Evolutionary conservation across 352 stramenopile genomes (phyloP).

Genomic region (Ochromonadaceae sp.): DNA sequence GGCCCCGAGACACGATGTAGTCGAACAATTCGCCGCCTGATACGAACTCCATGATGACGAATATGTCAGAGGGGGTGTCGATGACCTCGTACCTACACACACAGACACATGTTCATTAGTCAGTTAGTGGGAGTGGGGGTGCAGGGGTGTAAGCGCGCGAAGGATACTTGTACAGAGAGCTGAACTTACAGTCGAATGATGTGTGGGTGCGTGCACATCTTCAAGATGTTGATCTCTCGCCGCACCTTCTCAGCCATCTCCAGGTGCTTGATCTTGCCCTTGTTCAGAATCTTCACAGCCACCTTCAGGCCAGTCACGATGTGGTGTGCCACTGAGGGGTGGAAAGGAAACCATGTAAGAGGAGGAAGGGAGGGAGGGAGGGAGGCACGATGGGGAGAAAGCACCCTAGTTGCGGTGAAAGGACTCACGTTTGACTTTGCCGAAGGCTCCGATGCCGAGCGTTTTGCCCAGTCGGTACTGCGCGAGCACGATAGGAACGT

Average conservation of each 20-base stretch:
- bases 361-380: background rate
- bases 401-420: background rate
- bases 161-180: too few relatives aligned
- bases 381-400: background rate
- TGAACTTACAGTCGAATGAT: slow-evolving; percentile 92
- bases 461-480: slow-evolving; percentile 96
- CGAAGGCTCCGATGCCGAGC: slow-evolving; percentile 97
- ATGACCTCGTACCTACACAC: slow-evolving; percentile 80
- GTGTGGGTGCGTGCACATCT: slow-evolving; percentile 95
- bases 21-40: slow-evolving; percentile 85
- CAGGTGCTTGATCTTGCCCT: slow-evolving; percentile 93
- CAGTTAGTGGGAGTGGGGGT: background rate
- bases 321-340: slow-evolving; percentile 78
- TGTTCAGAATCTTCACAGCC: slow-evolving; percentile 99
- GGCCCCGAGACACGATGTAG: slow-evolving; percentile 96
- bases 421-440: slow-evolving; percentile 88
- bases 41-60: slow-evolving; percentile 81
- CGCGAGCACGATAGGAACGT: slow-evolving; percentile 81
- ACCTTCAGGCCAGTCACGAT: slow-evolving; percentile 95
- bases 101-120: background rate
- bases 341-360: background rate
- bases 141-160: too few relatives aligned
- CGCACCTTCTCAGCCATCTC: slow-evolving; percentile 99
- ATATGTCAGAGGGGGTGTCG: slow-evolving; percentile 95
- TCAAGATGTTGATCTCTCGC: slow-evolving; percentile 96